These are phyloP conservation scores for Arthonia radiata DNA, from an alignment of 495 filamentous ascomycete species.

Conservation along the genomic window DNA sequence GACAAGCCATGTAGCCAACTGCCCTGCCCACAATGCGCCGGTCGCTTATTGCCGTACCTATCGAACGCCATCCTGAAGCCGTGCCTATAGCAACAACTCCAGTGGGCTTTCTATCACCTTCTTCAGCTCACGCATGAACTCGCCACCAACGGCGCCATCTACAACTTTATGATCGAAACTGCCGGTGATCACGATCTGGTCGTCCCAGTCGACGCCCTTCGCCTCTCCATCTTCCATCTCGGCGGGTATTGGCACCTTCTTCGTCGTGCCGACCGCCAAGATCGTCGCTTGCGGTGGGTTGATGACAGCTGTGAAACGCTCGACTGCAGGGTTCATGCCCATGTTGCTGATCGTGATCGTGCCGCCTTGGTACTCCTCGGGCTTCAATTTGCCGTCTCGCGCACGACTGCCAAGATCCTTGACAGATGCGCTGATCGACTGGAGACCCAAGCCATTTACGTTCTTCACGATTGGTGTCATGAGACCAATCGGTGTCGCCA, in stretches of 20 bases:
- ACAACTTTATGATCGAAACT: slow-evolving; percentile 97
- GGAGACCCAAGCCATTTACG: slow-evolving; percentile 59
- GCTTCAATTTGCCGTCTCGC: slow-evolving; percentile 92
- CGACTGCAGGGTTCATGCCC: slow-evolving; percentile 95
- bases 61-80: too few species aligned
- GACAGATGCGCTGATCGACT: slow-evolving; percentile 64
- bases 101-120: slow-evolving; percentile 92
- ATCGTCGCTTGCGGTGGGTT: slow-evolving; percentile 96
- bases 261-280: slow-evolving; percentile 76
- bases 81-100: slow-evolving; percentile 68
- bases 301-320: slow-evolving; percentile 97
- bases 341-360: slow-evolving; percentile 99
- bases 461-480: slow-evolving; percentile 93
- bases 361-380: slow-evolving; percentile 96
- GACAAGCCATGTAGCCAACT: too few species aligned
- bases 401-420: slow-evolving; percentile 94
- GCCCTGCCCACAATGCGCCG: too few species aligned
- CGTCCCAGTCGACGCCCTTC: slow-evolving; percentile 63
- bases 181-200: slow-evolving; percentile 80
- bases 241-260: slow-evolving; percentile 70
- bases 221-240: slow-evolving; percentile 59
- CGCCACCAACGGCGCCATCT: slow-evolving; percentile 80
- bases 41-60: too few species aligned
- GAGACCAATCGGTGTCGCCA: slow-evolving; percentile 78
- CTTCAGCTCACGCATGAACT: slow-evolving; percentile 95